Evolutionary conservation across 176 grass and related monocot genomes (phyloP).

Genomic region (Aegilops sharonensis): DNA sequence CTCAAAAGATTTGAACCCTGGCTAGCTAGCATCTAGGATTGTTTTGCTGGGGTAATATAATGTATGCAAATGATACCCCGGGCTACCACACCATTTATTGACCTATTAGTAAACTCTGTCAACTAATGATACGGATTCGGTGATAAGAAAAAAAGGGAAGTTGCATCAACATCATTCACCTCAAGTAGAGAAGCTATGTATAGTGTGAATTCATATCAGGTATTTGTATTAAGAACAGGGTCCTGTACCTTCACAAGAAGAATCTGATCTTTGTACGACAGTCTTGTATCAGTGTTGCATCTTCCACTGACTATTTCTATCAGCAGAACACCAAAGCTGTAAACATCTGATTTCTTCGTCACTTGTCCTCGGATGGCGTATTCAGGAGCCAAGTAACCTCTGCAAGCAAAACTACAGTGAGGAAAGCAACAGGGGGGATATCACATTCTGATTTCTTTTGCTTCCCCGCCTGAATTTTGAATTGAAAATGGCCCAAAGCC

Average conservation of each 20-base stretch:
- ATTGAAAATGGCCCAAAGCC: too few species aligned
- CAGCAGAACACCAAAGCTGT: not conserved
- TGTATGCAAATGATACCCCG: too few species aligned
- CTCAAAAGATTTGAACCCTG: too few species aligned
- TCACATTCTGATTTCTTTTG: not conserved
- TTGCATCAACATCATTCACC: too few species aligned
- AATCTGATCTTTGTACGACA: not conserved
- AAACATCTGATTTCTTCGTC: not conserved
- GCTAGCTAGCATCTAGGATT: too few species aligned
- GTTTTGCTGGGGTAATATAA: too few species aligned
- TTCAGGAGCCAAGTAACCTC: not conserved
- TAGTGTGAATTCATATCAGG: not conserved
- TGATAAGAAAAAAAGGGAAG: too few species aligned
- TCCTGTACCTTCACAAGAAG: not conserved
- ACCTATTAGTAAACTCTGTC: not conserved
- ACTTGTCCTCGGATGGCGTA: not conserved
- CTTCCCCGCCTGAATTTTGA: too few species aligned
- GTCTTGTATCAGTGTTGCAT: not conserved
- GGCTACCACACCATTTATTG: too few species aligned
- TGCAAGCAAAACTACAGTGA: constrained; percentile 26
- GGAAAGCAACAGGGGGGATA: not conserved
- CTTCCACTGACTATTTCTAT: not conserved
- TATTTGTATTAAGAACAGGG: not conserved
- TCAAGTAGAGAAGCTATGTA: too few species aligned
- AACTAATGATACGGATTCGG: too few species aligned